phyloP scores from a whole-genome alignment of 768 basidiomycete genomes.

The Infundibulicybe gibba region DNA sequence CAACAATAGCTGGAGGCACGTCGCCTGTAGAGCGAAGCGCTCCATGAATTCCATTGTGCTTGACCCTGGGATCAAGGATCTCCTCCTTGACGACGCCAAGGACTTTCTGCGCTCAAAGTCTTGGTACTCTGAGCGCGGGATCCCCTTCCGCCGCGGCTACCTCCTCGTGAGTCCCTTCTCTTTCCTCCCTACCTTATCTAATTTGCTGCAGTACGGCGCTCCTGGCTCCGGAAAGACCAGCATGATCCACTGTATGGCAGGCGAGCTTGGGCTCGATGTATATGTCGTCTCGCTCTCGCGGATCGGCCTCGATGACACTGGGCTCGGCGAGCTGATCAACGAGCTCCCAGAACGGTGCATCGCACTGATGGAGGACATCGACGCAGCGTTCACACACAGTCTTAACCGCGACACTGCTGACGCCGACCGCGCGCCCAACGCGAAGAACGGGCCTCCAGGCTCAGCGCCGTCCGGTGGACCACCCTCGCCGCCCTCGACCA shows the following conservation, averaged over 20 bases:
- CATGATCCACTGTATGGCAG: slow-evolving; percentile 64
- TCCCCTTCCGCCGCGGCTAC: slow-evolving; percentile 68
- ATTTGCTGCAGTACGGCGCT: slow-evolving; percentile 47
- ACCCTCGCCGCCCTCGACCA: slow-evolving; percentile 8
- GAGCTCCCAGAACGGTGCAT: slow-evolving; percentile 53
- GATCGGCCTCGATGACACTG: slow-evolving; percentile 51
- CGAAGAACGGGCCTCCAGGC: neutral
- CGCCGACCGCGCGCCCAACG: slow-evolving; percentile 1
- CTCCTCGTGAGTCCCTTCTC: slow-evolving; percentile 31
- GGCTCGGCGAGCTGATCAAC: slow-evolving; percentile 48
- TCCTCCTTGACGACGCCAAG: slow-evolving; percentile 53
- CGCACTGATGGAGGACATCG: slow-evolving; percentile 72
- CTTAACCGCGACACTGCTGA: slow-evolving; percentile 18
- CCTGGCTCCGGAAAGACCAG: slow-evolving; percentile 74
- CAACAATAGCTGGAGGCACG: slow-evolving; percentile 41
- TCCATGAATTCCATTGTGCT: slow-evolving; percentile 55
- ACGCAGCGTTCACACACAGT: slow-evolving; percentile 50
- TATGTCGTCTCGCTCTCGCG: slow-evolving; percentile 63
- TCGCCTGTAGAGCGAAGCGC: slow-evolving; percentile 52
- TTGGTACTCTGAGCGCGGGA: slow-evolving; percentile 66
- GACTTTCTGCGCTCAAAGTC: slow-evolving; percentile 55
- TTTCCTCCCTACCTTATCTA: neutral
- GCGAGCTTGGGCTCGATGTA: slow-evolving; percentile 65
- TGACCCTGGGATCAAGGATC: slow-evolving; percentile 52
- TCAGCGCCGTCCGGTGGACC: slow-evolving; percentile 4